Base-by-base conservation (phyloP, 2,329 filamentous ascomycete genomes). In the Venturia effusa region DNA sequence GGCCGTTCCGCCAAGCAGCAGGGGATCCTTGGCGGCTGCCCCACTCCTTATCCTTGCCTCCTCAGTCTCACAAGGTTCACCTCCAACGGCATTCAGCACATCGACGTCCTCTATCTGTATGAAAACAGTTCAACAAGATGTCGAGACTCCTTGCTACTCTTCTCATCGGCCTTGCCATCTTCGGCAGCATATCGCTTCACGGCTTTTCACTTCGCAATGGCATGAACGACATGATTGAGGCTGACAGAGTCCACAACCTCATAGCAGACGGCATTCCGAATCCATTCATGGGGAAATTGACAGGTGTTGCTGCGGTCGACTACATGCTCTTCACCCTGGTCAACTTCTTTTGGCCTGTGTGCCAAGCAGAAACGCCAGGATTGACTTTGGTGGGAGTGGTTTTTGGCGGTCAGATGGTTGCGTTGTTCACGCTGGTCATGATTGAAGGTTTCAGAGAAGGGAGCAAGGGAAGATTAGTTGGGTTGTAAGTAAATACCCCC, bases 301-400 rank as follows among this genome's bases (percentile, higher is more conserved):
- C 61, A 4, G 61, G 61, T 4, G 37, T 57, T 24, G 48, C 30
- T n/a, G 45, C 24, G 13, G 27, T 63, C 17, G 61, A 63, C 34
- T 24, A 34, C 45, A 27, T 63, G n/a, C 48, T 63, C 19, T 45
- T 37, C 17, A 57, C 45, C 0, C n/a, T 63, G 45, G 48, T 63
- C 22, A 37, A 57, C 27, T 59, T 63, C 51, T 63, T 63, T n/a
- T 63, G 45, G 61, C 61, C 61, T 17, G n/a, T 45, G 13, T n/a
- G 22, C 5, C 34, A 40, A 13, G 40, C 11, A 19, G 59, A 60
- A 60, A 55, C 19, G n/a, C 30, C 48, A 11, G 61, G 30, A 37
- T 39, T 57, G 51, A 63, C 27, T 22, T 37, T 63, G 45, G 2
- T 51, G 13, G 45, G 61, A 11, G 1, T 57, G n/a, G 15, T 37